phyloP scores from a whole-genome alignment of 805 yeast species.

The Clavispora santaluciae region DNA sequence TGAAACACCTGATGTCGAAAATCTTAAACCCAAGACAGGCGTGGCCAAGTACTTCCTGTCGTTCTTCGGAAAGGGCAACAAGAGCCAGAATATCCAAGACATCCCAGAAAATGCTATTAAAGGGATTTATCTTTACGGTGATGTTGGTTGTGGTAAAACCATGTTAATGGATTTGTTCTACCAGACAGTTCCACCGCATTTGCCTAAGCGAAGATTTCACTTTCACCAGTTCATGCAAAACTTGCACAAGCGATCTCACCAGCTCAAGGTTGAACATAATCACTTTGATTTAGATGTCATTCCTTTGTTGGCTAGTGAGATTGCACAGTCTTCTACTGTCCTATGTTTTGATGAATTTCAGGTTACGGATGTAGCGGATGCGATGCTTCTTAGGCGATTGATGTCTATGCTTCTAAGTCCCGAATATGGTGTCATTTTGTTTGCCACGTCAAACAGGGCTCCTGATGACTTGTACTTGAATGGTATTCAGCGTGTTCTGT shows the following conservation, averaged over 20 bases:
- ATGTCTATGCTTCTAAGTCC: conserved; percentile 61
- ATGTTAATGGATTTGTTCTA: conserved; percentile 97
- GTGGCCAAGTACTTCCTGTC: conserved; percentile 31
- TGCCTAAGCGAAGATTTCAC: conserved; percentile 78
- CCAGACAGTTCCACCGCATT: conserved; percentile 69
- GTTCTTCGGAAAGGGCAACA: conserved; percentile 6
- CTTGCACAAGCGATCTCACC: conserved; percentile 82
- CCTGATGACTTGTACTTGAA: conserved; percentile 91
- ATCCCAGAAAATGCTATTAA: conserved; percentile 41
- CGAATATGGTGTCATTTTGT: conserved; percentile 77
- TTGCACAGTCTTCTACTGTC: conserved; percentile 70
- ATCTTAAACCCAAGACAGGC: conserved; percentile 48
- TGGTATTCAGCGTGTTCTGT: conserved; percentile 89
- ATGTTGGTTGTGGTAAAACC: conserved; percentile 98
- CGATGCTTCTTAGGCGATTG: conserved; percentile 85
- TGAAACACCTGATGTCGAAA: conserved; percentile 46
- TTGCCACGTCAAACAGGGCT: conserved; percentile 92
- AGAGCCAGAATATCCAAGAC: conserved; percentile 7
- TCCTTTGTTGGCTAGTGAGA: conserved; percentile 77
- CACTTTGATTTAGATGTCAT: conserved; percentile 68
- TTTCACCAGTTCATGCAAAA: conserved; percentile 97
- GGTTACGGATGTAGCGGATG: conserved; percentile 98
- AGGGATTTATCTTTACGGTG: conserved; percentile 93
- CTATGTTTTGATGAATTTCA: conserved; percentile 96
- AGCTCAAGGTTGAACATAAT: conserved; percentile 54